Evolutionary conservation across 768 basidiomycete species (phyloP), one percentile per base, ranked within the genome.

Genomic region (Trichaptum fuscoviolaceum): DNA sequence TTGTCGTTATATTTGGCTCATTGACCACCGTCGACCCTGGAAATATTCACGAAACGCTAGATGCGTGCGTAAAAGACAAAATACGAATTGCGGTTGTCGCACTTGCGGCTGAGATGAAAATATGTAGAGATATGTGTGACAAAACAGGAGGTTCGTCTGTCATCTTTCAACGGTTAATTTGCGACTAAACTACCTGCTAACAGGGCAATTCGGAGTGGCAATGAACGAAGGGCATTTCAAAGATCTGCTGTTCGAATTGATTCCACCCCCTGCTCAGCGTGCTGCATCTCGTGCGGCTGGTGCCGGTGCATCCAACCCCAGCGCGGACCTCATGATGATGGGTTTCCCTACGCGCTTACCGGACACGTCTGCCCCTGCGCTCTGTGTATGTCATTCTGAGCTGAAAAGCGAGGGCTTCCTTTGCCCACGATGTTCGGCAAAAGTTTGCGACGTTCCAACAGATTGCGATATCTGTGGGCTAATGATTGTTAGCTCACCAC

Each of bases 261-360:
- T 99, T 24, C 95, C 96, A 23, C 97, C 97, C 0, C 97, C 97
- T 0, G 94, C 95, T 0, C 91, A 93, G 73, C 84, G 84, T 6
- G 81, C 85, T 2, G 69, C 86, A 24, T 74, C 82, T 6, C 82
- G 86, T 30, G 72, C 80, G 2, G 74, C 80, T 3, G 83, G 82
- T 0, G 80, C 79, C 62, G 77, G 82, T 5, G 74, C 77, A 12
- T 76, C 80, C 12, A 90, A 88, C 68, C 85, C 85, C 24, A 85
- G 89, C 0, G 89, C 93, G 0, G 96, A 99, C 78, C 81, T 99
- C 64, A 97, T 99, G 92, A 92, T 97, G 85, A 99, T 99, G 94
- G 97, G 97, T 9, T 99, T 99, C 77, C 97, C 97, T 1, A 94
- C 92, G 18, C 88, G 95, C 20, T 82, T 97, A 7, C 93, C 96